Evolutionary conservation across 805 yeast genomes (phyloP).

Genomic region (Sugiyamaella boreocaroliniensis): DNA sequence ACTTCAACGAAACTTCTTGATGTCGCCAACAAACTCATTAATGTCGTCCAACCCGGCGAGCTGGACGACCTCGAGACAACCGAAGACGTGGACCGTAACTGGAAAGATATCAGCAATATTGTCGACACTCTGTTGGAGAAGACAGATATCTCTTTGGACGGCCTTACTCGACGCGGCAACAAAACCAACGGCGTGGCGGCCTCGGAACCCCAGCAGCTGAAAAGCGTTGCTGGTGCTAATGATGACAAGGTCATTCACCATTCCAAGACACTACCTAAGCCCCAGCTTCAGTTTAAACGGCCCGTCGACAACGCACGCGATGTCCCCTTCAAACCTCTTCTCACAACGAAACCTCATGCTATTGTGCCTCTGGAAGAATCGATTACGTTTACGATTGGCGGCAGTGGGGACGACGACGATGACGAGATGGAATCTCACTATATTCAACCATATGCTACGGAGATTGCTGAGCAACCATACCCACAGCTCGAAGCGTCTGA

Average conservation of each 20-base stretch:
- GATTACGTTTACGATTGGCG: constrained; percentile 31
- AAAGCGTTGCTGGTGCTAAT: neutral
- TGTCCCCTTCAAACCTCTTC: constrained; percentile 70
- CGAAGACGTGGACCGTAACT: constrained; percentile 42
- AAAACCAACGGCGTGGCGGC: neutral
- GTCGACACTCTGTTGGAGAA: constrained; percentile 72
- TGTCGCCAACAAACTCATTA: constrained; percentile 25
- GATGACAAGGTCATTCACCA: constrained; percentile 18
- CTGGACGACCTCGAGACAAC: constrained; percentile 32
- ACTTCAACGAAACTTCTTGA: constrained; percentile 26
- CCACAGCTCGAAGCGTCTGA: constrained; percentile 44
- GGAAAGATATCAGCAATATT: constrained; percentile 57
- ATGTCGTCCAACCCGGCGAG: constrained; percentile 23
- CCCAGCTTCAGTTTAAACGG: constrained; percentile 54
- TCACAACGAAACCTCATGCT: constrained; percentile 68
- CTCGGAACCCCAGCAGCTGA: neutral
- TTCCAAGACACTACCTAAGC: constrained; percentile 44
- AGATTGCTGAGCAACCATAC: constrained; percentile 64
- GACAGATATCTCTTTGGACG: constrained; percentile 63
- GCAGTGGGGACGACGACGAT: constrained; percentile 21
- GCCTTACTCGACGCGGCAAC: constrained; percentile 16
- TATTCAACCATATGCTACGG: constrained; percentile 73
- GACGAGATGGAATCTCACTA: constrained; percentile 45
- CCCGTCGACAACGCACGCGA: constrained; percentile 62
- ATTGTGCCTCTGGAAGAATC: constrained; percentile 50